Conservation (phyloP, 2,329 filamentous ascomycete genomes). For the Penicillium sclerotiorum region DNA sequence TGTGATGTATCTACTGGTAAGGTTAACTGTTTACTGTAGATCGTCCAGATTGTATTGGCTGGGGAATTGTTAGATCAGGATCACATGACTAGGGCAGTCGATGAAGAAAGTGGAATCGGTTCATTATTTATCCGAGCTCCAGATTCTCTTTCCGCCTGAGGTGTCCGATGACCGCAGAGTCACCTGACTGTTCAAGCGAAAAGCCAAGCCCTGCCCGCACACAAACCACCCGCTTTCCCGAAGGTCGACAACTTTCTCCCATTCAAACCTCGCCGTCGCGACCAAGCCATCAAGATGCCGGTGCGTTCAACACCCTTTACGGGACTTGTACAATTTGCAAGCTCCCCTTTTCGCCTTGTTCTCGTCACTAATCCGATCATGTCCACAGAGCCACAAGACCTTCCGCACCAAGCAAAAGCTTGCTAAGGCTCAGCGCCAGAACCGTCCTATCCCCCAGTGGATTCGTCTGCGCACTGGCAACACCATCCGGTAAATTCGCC, state of each 20-base stretch:
- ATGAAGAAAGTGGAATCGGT: not conserved
- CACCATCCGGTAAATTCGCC: constrained; percentile 88
- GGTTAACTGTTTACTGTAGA: not conserved
- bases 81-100: not conserved
- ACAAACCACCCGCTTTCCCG: constrained; percentile 39
- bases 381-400: constrained; percentile 90
- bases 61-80: too few relatives aligned
- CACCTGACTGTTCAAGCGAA: constrained; percentile 43
- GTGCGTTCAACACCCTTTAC: constrained; percentile 38
- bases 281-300: constrained; percentile 58
- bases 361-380: constrained; percentile 15
- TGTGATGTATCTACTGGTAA: not conserved
- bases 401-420: constrained; percentile 99
- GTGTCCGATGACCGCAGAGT: constrained; percentile 12
- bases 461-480: constrained; percentile 97
- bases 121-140: not conserved
- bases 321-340: not conserved
- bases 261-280: constrained; percentile 43
- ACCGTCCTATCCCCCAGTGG: constrained; percentile 99
- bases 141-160: constrained; percentile 4
- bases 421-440: constrained; percentile 99
- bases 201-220: constrained; percentile 46
- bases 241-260: constrained; percentile 41
- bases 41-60: too few relatives aligned
- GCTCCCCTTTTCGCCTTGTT: not conserved